phyloP scores from a whole-genome alignment of 23 red algal genomes.

The Gracilaria vermiculophylla region DNA sequence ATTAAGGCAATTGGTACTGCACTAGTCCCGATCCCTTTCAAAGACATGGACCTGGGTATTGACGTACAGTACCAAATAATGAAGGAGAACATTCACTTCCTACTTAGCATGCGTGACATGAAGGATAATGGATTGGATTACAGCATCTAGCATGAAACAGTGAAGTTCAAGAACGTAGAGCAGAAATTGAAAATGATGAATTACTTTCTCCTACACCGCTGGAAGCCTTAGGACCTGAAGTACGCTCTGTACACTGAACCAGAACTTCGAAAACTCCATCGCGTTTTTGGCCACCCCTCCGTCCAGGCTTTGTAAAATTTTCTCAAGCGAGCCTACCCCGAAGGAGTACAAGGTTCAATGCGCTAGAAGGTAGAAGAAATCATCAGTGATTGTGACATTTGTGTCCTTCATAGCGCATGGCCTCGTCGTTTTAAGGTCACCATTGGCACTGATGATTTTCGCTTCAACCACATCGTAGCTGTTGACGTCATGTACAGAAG shows the following conservation, averaged over 20 bases:
- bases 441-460: background rate
- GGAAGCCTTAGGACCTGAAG: too few species aligned
- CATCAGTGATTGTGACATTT: background rate
- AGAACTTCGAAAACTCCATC: conserved; percentile 17
- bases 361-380: background rate
- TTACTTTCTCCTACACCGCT: too few species aligned
- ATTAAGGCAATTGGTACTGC: conserved; percentile 21
- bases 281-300: conserved; percentile 18
- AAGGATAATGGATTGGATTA: conserved; percentile 38
- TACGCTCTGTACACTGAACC: conserved; percentile 10
- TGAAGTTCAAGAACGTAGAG: too few species aligned
- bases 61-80: too few species aligned
- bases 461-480: conserved; percentile 26
- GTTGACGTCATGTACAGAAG: background rate
- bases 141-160: background rate
- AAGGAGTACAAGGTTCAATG: background rate
- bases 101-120: conserved; percentile 52
- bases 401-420: background rate
- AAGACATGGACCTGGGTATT: too few species aligned
- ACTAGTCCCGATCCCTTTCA: background rate
- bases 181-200: too few species aligned
- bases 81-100: background rate
- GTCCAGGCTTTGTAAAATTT: background rate
- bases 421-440: conserved; percentile 17
- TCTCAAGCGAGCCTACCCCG: background rate